Conservation (phyloP, 345 rosid species). For the Trapa incisa region DNA sequence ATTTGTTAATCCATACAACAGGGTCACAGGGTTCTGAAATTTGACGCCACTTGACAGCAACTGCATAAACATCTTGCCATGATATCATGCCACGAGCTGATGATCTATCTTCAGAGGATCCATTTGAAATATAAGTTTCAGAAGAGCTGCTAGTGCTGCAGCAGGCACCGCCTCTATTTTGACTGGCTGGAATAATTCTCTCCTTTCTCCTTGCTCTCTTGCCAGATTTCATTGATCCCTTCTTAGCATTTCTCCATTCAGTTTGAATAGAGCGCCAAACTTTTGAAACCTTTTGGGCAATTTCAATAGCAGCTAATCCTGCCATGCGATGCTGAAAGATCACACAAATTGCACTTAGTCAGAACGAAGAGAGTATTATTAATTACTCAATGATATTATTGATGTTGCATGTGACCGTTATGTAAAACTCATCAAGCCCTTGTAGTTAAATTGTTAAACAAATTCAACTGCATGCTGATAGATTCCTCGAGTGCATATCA, state of each 20-base stretch:
- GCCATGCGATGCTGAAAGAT: constrained; percentile 90
- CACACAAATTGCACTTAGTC: constrained; percentile 18
- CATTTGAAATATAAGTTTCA: constrained; percentile 55
- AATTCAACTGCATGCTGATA: background rate
- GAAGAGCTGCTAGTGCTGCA: constrained; percentile 77
- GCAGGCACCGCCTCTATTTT: constrained; percentile 91
- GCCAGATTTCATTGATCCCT: constrained; percentile 42
- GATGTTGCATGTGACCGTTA: constrained; percentile 7
- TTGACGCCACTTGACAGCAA: constrained; percentile 96
- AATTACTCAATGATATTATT: background rate
- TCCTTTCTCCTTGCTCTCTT: constrained; percentile 61
- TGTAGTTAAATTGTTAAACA: background rate
- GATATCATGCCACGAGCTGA: constrained; percentile 45
- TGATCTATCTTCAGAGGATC: constrained; percentile 50
- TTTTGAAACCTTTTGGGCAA: constrained; percentile 84
- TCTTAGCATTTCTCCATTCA: constrained; percentile 62
- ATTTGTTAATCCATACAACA: constrained; percentile 91
- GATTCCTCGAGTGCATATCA: background rate
- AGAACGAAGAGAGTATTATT: constrained; percentile 6
- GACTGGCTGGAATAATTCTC: constrained; percentile 56
- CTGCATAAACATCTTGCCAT: constrained; percentile 77
- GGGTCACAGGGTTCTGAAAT: constrained; percentile 99
- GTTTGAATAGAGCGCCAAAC: constrained; percentile 75
- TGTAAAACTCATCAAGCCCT: constrained; percentile 14
- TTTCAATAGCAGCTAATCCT: constrained; percentile 82